These are phyloP conservation scores for Pelargonium myrrhifolium DNA, from an alignment of 441 rosid species.

Conservation along the genomic window DNA sequence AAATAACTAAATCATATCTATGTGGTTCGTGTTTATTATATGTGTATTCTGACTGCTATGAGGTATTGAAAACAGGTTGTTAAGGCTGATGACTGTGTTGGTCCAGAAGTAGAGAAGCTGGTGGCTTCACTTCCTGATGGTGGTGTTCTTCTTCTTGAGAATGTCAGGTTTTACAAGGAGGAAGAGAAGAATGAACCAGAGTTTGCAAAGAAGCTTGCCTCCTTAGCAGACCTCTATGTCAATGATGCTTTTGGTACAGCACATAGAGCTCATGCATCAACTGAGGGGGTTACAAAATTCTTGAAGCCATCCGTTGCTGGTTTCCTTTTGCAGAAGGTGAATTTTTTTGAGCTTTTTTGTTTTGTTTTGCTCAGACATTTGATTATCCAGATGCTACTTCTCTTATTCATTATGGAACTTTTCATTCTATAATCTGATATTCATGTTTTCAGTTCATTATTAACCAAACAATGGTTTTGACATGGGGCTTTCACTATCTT, in stretches of 20 bases:
- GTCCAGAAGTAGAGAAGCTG: slow-evolving; percentile 71
- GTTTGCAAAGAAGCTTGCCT: slow-evolving; percentile 89
- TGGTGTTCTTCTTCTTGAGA: slow-evolving; percentile 77
- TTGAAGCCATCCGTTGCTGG: slow-evolving; percentile 96
- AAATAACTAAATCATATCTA: neutral
- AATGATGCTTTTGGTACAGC: slow-evolving; percentile 97
- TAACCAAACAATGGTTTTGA: too few relatives aligned
- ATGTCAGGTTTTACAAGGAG: slow-evolving; percentile 83
- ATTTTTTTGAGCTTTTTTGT: too few relatives aligned
- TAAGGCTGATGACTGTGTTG: slow-evolving; percentile 80
- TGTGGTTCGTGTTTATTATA: neutral
- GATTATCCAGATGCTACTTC: too few relatives aligned
- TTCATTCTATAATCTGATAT: too few relatives aligned
- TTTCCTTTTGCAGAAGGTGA: slow-evolving; percentile 92
- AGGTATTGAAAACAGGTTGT: slow-evolving; percentile 46
- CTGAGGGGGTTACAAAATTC: slow-evolving; percentile 87
- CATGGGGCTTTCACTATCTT: too few relatives aligned
- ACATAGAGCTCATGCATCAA: slow-evolving; percentile 96
- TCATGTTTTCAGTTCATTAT: too few relatives aligned
- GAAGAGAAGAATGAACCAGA: slow-evolving; percentile 97
- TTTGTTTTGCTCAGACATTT: too few relatives aligned
- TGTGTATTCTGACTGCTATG: neutral
- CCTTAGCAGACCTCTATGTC: slow-evolving; percentile 78
- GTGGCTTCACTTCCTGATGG: slow-evolving; percentile 67
- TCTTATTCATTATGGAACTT: too few relatives aligned